Percentiles rank a stretch among this genome's conserved stretches.
phyloP scores from a whole-genome alignment of 768 basidiomycete genomes.

The Tulasnella sp. region DNA sequence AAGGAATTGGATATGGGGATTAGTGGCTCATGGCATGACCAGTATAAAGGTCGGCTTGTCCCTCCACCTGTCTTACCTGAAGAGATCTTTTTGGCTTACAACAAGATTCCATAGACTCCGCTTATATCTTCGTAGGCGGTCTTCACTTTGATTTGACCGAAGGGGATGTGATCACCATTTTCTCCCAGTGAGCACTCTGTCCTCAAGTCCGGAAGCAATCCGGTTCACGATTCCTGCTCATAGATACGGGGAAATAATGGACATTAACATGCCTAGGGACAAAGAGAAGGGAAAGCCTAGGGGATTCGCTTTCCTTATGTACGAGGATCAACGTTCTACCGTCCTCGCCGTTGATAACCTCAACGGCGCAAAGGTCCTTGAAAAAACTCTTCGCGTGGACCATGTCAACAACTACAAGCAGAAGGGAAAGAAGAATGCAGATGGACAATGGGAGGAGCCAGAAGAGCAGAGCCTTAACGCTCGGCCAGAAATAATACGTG shows the following conservation, averaged over 20 bases:
- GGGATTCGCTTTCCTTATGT: conserved; percentile 98
- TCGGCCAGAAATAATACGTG: conserved; percentile 57
- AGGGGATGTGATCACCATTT: conserved; percentile 93
- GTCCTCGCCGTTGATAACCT: conserved; percentile 96
- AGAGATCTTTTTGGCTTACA: no score
- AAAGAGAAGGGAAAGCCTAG: conserved; percentile 81
- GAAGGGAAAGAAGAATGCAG: conserved; percentile 59
- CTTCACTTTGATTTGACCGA: conserved; percentile 84
- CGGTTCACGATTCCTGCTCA: conserved; percentile 6
- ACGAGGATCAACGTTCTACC: conserved; percentile 95
- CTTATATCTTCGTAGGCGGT: conserved; percentile 90
- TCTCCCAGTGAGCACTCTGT: conserved; percentile 72
- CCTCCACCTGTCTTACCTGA: no score
- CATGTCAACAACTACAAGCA: conserved; percentile 91
- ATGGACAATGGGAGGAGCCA: conserved; percentile 75
- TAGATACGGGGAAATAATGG: conserved; percentile 95
- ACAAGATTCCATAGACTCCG: no score
- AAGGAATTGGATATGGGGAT: conserved; percentile 72
- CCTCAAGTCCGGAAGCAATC: not conserved
- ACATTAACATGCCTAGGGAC: conserved; percentile 89
- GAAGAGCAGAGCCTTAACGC: conserved; percentile 86
- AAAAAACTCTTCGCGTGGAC: conserved; percentile 80
- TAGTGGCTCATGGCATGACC: conserved; percentile 79
- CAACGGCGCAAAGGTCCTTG: conserved; percentile 85
- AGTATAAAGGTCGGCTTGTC: conserved; percentile 82